Percentiles rank a stretch among this genome's conserved stretches.
Evolutionary conservation across 768 basidiomycete species (phyloP).

Genomic region (Termitomyces sp.): DNA sequence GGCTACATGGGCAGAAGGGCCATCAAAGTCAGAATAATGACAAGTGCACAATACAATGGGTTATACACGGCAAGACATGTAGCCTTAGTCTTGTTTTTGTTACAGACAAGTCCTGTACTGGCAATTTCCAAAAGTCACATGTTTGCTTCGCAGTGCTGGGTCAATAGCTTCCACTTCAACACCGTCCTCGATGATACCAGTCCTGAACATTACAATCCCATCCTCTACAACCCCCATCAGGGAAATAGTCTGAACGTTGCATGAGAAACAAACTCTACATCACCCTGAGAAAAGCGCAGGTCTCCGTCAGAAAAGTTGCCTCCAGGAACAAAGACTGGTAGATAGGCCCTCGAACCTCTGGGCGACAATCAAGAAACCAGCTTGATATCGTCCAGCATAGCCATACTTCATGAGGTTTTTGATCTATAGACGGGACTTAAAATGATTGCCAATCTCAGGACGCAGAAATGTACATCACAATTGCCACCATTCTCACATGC

Average conservation of each 20-base stretch:
- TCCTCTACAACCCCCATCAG: slow-evolving; percentile 62
- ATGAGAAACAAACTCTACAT: slow-evolving; percentile 31
- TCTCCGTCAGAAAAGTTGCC: slow-evolving; percentile 78
- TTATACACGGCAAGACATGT: too few relatives aligned
- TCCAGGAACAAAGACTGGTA: slow-evolving; percentile 73
- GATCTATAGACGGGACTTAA: slow-evolving; percentile 34
- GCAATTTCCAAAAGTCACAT: too few relatives aligned
- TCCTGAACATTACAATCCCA: slow-evolving; percentile 68
- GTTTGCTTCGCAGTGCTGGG: too few relatives aligned
- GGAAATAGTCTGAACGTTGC: not conserved
- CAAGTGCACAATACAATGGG: too few relatives aligned
- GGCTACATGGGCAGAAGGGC: too few relatives aligned
- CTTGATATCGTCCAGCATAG: not conserved
- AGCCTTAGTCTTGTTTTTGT: too few relatives aligned
- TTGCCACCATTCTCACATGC: slow-evolving; percentile 80
- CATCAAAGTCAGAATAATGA: too few relatives aligned
- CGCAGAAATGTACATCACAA: slow-evolving; percentile 47
- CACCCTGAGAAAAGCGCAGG: slow-evolving; percentile 76
- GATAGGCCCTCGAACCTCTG: slow-evolving; percentile 68
- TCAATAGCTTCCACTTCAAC: too few relatives aligned
- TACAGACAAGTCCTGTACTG: too few relatives aligned
- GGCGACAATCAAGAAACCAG: not conserved
- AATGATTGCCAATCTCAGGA: not conserved
- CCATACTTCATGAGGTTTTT: slow-evolving; percentile 61
- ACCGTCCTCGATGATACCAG: slow-evolving; percentile 70